Evolutionary conservation across 331 rosid genomes (phyloP).

Genomic region (Cydonia oblonga): DNA sequence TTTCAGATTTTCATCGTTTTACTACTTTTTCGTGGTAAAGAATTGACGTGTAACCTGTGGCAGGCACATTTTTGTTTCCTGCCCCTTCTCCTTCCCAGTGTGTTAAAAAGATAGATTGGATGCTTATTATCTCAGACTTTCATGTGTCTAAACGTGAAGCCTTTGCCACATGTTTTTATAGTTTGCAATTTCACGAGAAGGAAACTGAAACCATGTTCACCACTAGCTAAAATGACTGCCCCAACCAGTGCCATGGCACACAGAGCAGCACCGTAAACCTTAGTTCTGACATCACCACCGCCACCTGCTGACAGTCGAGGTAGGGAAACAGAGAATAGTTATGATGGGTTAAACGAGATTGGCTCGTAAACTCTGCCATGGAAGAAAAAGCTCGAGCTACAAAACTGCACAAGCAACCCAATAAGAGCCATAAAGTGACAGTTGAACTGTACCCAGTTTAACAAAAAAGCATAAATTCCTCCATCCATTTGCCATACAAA

Average conservation of each 20-base stretch:
- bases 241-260: not conserved
- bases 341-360: not conserved
- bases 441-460: not conserved
- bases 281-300: not conserved
- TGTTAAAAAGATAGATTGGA: not conserved
- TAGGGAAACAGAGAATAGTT: too few relatives aligned
- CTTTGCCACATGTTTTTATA: not conserved
- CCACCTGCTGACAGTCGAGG: not conserved
- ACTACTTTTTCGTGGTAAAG: not conserved
- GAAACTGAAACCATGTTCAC: not conserved
- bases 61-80: conserved; percentile 3
- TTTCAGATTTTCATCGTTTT: not conserved
- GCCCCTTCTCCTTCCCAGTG: not conserved
- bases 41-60: conserved; percentile 16
- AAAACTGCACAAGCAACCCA: too few relatives aligned
- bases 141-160: not conserved
- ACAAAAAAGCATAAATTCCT: conserved; percentile 1
- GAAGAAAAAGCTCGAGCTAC: not conserved
- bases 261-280: not conserved
- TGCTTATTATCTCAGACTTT: not conserved
- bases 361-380: not conserved
- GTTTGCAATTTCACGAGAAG: not conserved
- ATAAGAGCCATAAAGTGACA: too few relatives aligned
- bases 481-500: not conserved
- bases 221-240: not conserved